A percentile compares a stretch with the other conserved stretches of the same genome.
phyloP scores from a whole-genome alignment of 2,329 filamentous ascomycete species.

The Amauroascus niger region DNA sequence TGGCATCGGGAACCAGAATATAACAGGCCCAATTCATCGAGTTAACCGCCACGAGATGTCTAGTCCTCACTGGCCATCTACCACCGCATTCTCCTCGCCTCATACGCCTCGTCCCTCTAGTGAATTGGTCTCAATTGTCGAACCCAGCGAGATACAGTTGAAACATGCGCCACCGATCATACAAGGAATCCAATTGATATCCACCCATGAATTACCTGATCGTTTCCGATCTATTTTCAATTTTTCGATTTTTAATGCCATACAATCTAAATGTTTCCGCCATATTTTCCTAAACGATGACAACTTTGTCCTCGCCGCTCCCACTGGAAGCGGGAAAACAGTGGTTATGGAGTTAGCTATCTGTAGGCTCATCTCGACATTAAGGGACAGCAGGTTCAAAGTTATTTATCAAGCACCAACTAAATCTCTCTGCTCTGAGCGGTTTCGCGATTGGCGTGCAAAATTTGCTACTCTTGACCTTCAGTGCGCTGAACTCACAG shows the following conservation, averaged over 20 bases:
- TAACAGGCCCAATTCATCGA: not conserved
- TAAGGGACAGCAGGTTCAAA: conserved; percentile 57
- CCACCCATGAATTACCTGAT: conserved; percentile 55
- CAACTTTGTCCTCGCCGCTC: conserved; percentile 71
- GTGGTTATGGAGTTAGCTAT: conserved; percentile 73
- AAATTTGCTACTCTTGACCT: conserved; percentile 63
- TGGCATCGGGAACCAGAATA: conserved; percentile 20
- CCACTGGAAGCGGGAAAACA: conserved; percentile 80
- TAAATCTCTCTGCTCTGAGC: conserved; percentile 70
- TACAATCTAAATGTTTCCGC: conserved; percentile 70
- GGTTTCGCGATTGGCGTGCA: conserved; percentile 63
- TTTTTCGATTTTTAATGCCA: conserved; percentile 67
- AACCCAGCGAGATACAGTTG: conserved; percentile 21
- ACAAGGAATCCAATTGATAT: conserved; percentile 53
- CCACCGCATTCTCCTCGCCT: conserved; percentile 1
- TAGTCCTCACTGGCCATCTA: conserved; percentile 11
- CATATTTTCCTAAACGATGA: conserved; percentile 56
- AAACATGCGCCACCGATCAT: conserved; percentile 37
- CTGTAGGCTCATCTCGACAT: conserved; percentile 55
- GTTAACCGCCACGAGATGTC: not conserved
- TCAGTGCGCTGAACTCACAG: conserved; percentile 66
- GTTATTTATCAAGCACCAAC: conserved; percentile 78
- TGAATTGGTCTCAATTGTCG: not conserved
- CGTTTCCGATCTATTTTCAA: conserved; percentile 60
- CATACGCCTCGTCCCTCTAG: not conserved